Percentiles rank a stretch among this genome's conserved stretches.
These are phyloP conservation scores for Parascedosporium putredinis DNA, from an alignment of 2,329 filamentous ascomycete genomes.

Conservation along the genomic window DNA sequence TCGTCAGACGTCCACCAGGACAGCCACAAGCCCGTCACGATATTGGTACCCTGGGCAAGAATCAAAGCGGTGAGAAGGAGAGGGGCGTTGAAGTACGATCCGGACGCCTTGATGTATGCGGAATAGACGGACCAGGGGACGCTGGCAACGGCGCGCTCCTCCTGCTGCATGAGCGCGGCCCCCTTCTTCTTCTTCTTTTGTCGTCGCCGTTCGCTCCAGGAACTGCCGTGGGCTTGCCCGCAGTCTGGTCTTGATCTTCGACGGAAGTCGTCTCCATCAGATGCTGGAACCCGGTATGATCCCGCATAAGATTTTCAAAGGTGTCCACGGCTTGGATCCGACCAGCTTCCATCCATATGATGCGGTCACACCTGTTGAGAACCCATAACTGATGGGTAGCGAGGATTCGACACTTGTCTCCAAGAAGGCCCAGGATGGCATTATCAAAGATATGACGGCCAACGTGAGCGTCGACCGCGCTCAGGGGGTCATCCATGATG, in stretches of 20 bases:
- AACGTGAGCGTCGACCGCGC: conserved; percentile 60
- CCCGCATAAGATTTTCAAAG: conserved; percentile 74
- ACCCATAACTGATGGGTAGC: conserved; percentile 96
- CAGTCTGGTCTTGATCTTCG: conserved; percentile 48
- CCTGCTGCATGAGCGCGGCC: conserved; percentile 58
- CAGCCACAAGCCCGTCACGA: conserved; percentile 82
- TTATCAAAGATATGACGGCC: conserved; percentile 80
- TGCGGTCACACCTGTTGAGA: conserved; percentile 77
- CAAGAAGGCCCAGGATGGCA: conserved; percentile 79
- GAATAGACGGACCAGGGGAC: conserved; percentile 73
- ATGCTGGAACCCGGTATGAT: conserved; percentile 66
- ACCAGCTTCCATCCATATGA: conserved; percentile 87
- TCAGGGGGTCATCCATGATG: conserved; percentile 59
- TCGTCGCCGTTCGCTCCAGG: conserved; percentile 31
- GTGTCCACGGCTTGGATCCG: conserved; percentile 78
- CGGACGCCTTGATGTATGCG: conserved; percentile 67
- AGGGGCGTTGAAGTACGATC: conserved; percentile 57
- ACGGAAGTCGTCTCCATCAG: conserved; percentile 79
- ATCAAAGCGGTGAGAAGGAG: conserved; percentile 54
- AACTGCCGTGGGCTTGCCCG: conserved; percentile 24
- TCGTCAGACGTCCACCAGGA: conserved; percentile 85
- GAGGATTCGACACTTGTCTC: conserved; percentile 80
- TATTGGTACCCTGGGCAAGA: conserved; percentile 72
- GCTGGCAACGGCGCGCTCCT: conserved; percentile 60
- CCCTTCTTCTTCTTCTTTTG: conserved; percentile 48